phyloP scores from a whole-genome alignment of 768 basidiomycete genomes.

The Agaricus bisporus region DNA sequence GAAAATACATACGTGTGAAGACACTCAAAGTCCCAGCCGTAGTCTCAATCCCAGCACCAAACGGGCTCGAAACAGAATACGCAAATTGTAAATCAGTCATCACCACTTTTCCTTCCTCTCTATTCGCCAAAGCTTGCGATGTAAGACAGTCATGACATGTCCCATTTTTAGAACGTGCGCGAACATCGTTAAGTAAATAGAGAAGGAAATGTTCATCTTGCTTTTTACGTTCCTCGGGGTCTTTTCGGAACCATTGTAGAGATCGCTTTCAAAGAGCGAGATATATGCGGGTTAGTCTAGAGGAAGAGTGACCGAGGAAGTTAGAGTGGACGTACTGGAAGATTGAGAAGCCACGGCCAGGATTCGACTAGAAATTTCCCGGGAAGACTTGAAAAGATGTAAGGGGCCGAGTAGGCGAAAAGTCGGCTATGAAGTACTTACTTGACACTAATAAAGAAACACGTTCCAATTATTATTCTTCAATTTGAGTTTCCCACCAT shows the following conservation, averaged over 20 bases:
- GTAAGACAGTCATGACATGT: constrained; percentile 26
- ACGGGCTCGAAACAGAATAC: constrained; percentile 27
- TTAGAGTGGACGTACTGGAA: constrained; percentile 8
- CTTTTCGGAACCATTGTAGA: constrained; percentile 25
- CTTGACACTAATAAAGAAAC: constrained; percentile 5
- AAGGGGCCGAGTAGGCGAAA: background rate
- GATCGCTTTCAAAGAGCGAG: constrained; percentile 12
- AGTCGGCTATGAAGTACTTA: background rate
- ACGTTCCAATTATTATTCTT: background rate
- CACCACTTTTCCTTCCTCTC: constrained; percentile 29
- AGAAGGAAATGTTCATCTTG: constrained; percentile 20
- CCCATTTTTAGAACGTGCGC: constrained; percentile 16
- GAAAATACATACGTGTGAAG: background rate
- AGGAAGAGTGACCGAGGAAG: background rate
- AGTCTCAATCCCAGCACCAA: constrained; percentile 18
- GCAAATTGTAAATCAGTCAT: constrained; percentile 38
- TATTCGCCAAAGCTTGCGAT: constrained; percentile 32
- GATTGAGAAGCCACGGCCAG: constrained; percentile 8
- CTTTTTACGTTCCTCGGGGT: constrained; percentile 18
- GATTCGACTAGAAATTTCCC: constrained; percentile 10
- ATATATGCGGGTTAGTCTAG: too few relatives aligned
- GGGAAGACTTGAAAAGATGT: constrained; percentile 4
- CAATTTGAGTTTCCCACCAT: background rate
- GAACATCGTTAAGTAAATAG: constrained; percentile 20
- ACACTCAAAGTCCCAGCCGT: constrained; percentile 21